Conservation (phyloP, 192 early-diverging fungal genomes). For the Rhizoclosmatium sp. region DNA sequence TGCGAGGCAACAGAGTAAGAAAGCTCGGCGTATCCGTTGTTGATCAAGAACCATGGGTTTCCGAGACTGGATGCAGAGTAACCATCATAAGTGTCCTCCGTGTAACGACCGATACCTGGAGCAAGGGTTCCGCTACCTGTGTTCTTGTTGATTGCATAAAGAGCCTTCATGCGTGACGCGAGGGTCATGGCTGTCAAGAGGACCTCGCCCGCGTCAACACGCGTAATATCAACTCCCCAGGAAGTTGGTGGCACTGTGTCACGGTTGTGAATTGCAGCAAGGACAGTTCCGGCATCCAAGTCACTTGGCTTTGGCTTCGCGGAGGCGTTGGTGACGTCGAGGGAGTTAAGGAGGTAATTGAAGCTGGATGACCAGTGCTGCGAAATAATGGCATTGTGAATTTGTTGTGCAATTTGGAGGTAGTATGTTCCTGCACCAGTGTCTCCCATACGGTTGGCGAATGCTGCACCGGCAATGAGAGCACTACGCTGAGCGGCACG, state of each 20-base stretch:
- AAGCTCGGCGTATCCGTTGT: slow-evolving; percentile 65
- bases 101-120: slow-evolving; percentile 76
- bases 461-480: slow-evolving; percentile 59
- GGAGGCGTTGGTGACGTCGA: neutral
- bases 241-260: neutral
- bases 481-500: slow-evolving; percentile 66
- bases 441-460: slow-evolving; percentile 55
- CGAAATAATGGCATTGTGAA: neutral
- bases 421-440: neutral
- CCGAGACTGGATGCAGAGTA: slow-evolving; percentile 49
- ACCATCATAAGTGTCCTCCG: slow-evolving; percentile 81
- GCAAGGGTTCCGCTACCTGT: slow-evolving; percentile 34
- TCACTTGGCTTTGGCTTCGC: slow-evolving; percentile 51
- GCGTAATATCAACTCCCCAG: neutral
- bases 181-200: slow-evolving; percentile 15
- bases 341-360: neutral
- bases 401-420: neutral
- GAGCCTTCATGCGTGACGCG: slow-evolving; percentile 32
- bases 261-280: slow-evolving; percentile 58
- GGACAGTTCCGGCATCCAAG: slow-evolving; percentile 66
- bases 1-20: slow-evolving; percentile 31
- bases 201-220: neutral
- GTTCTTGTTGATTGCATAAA: slow-evolving; percentile 59
- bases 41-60: slow-evolving; percentile 82
- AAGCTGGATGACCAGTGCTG: slow-evolving; percentile 50